A percentile compares a stretch with the other conserved stretches of the same genome.
Evolutionary conservation across 2,329 filamentous ascomycete genomes (phyloP).

Genomic region (Cladosporium sp.): DNA sequence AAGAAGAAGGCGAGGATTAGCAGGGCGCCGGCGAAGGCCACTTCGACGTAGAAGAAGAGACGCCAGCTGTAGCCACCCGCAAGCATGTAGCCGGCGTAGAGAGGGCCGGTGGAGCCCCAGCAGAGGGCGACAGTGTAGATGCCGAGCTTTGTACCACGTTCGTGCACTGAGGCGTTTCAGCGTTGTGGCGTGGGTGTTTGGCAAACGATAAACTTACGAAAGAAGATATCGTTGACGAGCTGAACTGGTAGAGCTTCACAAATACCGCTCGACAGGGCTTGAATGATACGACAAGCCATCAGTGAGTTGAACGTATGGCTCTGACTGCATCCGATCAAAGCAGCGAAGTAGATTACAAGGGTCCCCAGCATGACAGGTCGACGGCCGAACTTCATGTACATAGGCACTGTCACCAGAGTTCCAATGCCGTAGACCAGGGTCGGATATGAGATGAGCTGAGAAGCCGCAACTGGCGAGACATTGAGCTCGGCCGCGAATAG

Average conservation of each 20-base stretch:
- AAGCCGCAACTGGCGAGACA: slow-evolving; percentile 47
- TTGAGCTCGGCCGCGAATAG: slow-evolving; percentile 49
- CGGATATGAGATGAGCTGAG: slow-evolving; percentile 53
- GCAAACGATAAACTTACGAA: slow-evolving; percentile 15
- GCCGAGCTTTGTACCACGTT: slow-evolving; percentile 46
- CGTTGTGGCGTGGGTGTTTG: no score
- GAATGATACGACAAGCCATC: slow-evolving; percentile 39
- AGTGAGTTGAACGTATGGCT: slow-evolving; percentile 35
- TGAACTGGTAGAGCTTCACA: slow-evolving; percentile 44
- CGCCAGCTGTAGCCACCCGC: slow-evolving; percentile 51
- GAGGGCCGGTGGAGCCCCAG: slow-evolving; percentile 49
- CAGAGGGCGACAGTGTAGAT: slow-evolving; percentile 56
- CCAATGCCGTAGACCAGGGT: slow-evolving; percentile 56
- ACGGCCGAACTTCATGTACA: slow-evolving; percentile 30
- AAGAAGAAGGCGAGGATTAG: slow-evolving; percentile 49
- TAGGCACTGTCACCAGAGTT: slow-evolving; percentile 49
- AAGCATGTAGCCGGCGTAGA: slow-evolving; percentile 58
- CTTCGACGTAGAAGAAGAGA: slow-evolving; percentile 56
- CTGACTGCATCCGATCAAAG: slow-evolving; percentile 38
- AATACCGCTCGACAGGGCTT: slow-evolving; percentile 39
- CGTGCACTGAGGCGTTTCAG: slow-evolving; percentile 27
- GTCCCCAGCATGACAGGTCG: slow-evolving; percentile 40
- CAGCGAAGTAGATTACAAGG: slow-evolving; percentile 37
- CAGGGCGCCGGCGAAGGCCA: slow-evolving; percentile 45
- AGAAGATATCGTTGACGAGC: slow-evolving; percentile 45